These are phyloP conservation scores for Botrytis byssoidea DNA, from an alignment of 2,329 filamentous ascomycete species.

Conservation along the genomic window DNA sequence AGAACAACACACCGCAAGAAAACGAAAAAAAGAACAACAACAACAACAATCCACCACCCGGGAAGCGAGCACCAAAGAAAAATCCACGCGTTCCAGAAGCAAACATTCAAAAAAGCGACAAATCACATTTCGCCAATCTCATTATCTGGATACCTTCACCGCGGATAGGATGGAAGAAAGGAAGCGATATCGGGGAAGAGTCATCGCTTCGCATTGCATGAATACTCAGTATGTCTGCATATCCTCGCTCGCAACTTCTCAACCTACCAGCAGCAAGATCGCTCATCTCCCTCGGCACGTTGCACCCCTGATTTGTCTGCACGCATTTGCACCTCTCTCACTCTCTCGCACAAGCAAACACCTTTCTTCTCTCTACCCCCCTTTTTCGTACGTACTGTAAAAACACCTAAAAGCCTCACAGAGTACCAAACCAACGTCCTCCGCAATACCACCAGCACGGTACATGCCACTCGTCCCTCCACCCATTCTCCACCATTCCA, in stretches of 20 bases:
- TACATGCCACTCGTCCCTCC: background rate
- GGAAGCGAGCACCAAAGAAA: background rate
- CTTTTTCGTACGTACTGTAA: background rate
- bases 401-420: background rate
- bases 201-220: slow-evolving; percentile 3
- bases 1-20: background rate
- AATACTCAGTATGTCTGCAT: slow-evolving; percentile 1
- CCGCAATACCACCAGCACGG: slow-evolving; percentile 9
- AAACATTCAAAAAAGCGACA: slow-evolving; percentile 10
- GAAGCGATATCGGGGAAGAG: background rate
- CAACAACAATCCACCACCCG: background rate
- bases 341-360: background rate
- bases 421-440: background rate
- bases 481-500: background rate
- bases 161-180: background rate
- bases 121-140: slow-evolving; percentile 21
- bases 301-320: background rate
- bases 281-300: slow-evolving; percentile 1
- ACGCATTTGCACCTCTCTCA: background rate
- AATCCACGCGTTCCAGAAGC: background rate
- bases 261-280: background rate
- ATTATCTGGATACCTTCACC: background rate
- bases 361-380: background rate
- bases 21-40: background rate
- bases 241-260: background rate